Evolutionary conservation across 2,329 filamentous ascomycete species (phyloP), one percentile per base, ranked within the genome.

Genomic region (Penicillium sp.): DNA sequence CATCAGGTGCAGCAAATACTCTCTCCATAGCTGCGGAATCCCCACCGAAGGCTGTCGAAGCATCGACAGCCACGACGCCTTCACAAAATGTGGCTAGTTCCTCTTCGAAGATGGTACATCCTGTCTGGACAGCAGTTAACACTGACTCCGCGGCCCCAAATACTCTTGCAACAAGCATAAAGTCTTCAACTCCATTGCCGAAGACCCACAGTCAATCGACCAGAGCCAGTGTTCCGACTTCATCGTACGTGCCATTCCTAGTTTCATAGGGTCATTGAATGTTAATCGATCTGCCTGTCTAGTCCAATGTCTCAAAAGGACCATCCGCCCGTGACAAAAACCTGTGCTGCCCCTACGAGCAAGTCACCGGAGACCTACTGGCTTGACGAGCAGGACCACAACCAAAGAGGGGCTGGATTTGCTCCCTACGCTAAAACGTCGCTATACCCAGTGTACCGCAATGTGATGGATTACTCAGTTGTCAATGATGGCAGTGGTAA

Each of bases 371-470:
- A 49, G 5, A 42, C 37, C 1, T 70, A 63, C 53, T 70, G 68
- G 68, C 58, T 70, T 5, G 64, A 65, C 18, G 48, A 59, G 8
- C 63, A 68, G 32, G 66, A 70, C 32, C 68, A 70, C 40, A 66
- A 58, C 5, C 57, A 61, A 22, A 20, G 50, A 7, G 64, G 57
- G 3, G 57, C 66, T 11, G 68, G 67, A 3, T 61, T 63, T 22
- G 68, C 68, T 5, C 67, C 68, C 5, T 63, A 64, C 5, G 53
- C 53, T 8, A 52, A 46, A 32, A 51, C 49, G 2, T 57, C 60
- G 1, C 11, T 22, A 0, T 71, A 71, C 42, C 59, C 63, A 0
- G 68, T 71, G 0, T 71, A 64, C 34, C 67, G 69, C 5, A 71
- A 71, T 49, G 66, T 65, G 2, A 61, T 64, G 58, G 58, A 67